phyloP scores from a whole-genome alignment of 2,329 filamentous ascomycete genomes.

The Gaeumannomyces tritici region DNA sequence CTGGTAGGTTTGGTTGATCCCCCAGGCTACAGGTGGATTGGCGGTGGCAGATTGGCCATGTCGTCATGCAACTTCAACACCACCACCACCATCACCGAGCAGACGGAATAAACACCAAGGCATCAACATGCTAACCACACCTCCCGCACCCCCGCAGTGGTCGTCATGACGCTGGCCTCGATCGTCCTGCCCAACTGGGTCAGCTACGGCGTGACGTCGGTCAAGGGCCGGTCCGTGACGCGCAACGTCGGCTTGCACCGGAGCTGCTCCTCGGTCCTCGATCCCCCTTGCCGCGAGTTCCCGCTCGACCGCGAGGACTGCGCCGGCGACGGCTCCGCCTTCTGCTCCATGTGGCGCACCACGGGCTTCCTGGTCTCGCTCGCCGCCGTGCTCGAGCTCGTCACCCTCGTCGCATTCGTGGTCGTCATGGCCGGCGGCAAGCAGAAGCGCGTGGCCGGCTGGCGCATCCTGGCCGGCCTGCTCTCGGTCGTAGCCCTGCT shows the following conservation, averaged over 20 bases:
- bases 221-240: conserved; percentile 34
- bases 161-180: conserved; percentile 59
- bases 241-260: conserved; percentile 70
- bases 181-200: conserved; percentile 66
- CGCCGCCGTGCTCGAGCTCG: conserved; percentile 71
- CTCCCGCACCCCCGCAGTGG: conserved; percentile 36
- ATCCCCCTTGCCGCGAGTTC: conserved; percentile 54
- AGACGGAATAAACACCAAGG: conserved; percentile 17
- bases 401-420: conserved; percentile 67
- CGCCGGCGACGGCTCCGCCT: conserved; percentile 54
- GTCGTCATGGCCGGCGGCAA: conserved; percentile 73
- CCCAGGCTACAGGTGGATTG: not conserved
- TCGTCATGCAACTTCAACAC: not conserved
- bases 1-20: conserved; percentile 24
- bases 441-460: conserved; percentile 70
- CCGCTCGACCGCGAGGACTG: conserved; percentile 54
- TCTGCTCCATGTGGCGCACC: conserved; percentile 71
- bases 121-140: conserved; percentile 3
- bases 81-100: not conserved
- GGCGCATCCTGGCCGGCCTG: conserved; percentile 63
- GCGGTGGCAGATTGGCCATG: not conserved
- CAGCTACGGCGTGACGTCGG: conserved; percentile 45
- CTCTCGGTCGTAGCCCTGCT: conserved; percentile 56
- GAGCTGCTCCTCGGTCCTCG: conserved; percentile 63
- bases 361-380: conserved; percentile 84